Percentiles rank a stretch among this genome's conserved stretches.
These are phyloP conservation scores for Porcisia hertigi DNA, from an alignment of 208 protist genomes.

Conservation along the genomic window DNA sequence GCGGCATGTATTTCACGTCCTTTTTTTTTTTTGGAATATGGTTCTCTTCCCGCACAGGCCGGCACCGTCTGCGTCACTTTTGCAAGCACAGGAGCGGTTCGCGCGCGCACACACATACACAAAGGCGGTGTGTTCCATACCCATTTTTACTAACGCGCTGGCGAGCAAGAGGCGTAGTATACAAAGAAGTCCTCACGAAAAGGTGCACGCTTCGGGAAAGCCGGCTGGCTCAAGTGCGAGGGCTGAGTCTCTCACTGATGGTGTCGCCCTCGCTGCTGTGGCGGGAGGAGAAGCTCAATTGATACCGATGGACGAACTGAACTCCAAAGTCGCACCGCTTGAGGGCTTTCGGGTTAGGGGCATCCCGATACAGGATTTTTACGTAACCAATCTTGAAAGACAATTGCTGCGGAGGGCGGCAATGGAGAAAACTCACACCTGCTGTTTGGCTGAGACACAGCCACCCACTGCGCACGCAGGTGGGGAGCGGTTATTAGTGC, in stretches of 20 bases:
- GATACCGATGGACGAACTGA: neutral
- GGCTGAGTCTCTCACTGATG: too few relatives aligned
- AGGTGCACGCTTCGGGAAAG: neutral
- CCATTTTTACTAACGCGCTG: too few relatives aligned
- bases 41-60: too few relatives aligned
- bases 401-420: constrained; percentile 11
- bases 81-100: too few relatives aligned
- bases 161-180: neutral
- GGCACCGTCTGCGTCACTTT: too few relatives aligned
- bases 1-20: too few relatives aligned
- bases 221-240: neutral
- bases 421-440: neutral
- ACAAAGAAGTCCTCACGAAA: neutral
- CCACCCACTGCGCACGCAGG: neutral
- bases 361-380: neutral
- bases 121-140: neutral
- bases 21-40: too few relatives aligned
- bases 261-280: too few relatives aligned
- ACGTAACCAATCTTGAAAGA: constrained; percentile 7
- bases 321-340: neutral
- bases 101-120: too few relatives aligned
- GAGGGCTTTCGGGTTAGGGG: neutral
- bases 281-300: too few relatives aligned
- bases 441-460: neutral
- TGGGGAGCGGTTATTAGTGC: neutral